Conservation (phyloP, 192 early-diverging fungal species). For the Phlyctochytrium arcticum region DNA sequence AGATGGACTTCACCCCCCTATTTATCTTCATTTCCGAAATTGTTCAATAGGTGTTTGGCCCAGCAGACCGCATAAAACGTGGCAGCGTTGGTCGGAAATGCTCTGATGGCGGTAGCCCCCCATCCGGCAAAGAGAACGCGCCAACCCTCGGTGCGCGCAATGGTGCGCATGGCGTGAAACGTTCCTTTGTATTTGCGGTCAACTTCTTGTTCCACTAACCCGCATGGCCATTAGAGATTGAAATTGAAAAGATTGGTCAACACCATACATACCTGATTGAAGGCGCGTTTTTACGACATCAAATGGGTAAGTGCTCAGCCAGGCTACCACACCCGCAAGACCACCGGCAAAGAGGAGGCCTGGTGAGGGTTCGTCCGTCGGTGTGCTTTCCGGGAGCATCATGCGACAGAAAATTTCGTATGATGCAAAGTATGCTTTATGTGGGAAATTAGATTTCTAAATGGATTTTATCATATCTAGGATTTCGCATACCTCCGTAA, state of each 20-base stretch:
- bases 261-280: constrained; percentile 33
- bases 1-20: too few species aligned
- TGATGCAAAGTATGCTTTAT: constrained; percentile 50
- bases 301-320: constrained; percentile 42
- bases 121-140: constrained; percentile 39
- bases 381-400: constrained; percentile 23
- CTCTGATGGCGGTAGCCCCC: constrained; percentile 41
- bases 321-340: constrained; percentile 37
- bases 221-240: neutral
- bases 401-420: constrained; percentile 39
- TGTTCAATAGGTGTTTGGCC: constrained; percentile 1
- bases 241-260: neutral
- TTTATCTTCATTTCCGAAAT: neutral
- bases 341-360: constrained; percentile 46
- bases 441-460: neutral
- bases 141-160: constrained; percentile 34
- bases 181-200: constrained; percentile 16
- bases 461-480: neutral
- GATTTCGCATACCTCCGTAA: constrained; percentile 32
- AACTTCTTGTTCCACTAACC: constrained; percentile 2
- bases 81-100: constrained; percentile 52
- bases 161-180: constrained; percentile 9
- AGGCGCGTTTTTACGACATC: constrained; percentile 52
- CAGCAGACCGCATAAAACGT: constrained; percentile 42
- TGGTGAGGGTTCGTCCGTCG: constrained; percentile 26